phyloP scores from a whole-genome alignment of 2,329 filamentous ascomycete species.

The Colletotrichum sp. region DNA sequence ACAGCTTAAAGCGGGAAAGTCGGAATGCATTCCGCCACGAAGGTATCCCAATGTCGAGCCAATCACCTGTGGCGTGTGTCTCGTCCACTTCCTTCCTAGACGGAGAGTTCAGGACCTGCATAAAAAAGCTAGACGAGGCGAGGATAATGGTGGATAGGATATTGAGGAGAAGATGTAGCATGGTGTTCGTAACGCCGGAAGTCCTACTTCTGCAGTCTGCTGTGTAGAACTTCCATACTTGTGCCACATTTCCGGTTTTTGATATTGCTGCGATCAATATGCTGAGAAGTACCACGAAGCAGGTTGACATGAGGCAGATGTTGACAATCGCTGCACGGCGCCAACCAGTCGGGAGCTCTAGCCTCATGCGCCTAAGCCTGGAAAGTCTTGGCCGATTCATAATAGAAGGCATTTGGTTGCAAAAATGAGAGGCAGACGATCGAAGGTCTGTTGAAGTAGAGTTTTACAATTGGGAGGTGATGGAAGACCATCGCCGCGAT shows the following conservation, averaged over 20 bases:
- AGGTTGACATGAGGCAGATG: neutral
- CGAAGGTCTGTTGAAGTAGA: no score
- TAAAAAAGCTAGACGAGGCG: conserved; percentile 23
- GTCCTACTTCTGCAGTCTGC: neutral
- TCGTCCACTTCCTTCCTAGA: conserved; percentile 31
- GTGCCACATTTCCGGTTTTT: neutral
- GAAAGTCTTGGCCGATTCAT: no score
- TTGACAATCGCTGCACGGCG: neutral
- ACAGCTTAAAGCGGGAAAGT: conserved; percentile 23
- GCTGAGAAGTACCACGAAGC: neutral
- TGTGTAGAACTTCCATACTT: neutral
- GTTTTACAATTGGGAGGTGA: no score
- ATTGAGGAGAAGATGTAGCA: conserved; percentile 53
- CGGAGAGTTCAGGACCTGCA: conserved; percentile 22
- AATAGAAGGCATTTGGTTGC: no score
- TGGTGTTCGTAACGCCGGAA: neutral
- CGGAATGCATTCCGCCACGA: conserved; percentile 39
- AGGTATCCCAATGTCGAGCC: conserved; percentile 50
- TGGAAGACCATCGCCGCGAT: no score
- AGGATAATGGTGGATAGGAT: conserved; percentile 9
- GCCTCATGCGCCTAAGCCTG: no score
- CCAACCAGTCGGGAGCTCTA: neutral
- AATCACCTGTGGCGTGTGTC: conserved; percentile 45
- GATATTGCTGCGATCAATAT: neutral
- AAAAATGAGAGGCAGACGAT: no score